Evolutionary conservation across 129 eudicot species (phyloP), one percentile per base, ranked within the genome.

Genomic region (Erigeron canadensis): DNA sequence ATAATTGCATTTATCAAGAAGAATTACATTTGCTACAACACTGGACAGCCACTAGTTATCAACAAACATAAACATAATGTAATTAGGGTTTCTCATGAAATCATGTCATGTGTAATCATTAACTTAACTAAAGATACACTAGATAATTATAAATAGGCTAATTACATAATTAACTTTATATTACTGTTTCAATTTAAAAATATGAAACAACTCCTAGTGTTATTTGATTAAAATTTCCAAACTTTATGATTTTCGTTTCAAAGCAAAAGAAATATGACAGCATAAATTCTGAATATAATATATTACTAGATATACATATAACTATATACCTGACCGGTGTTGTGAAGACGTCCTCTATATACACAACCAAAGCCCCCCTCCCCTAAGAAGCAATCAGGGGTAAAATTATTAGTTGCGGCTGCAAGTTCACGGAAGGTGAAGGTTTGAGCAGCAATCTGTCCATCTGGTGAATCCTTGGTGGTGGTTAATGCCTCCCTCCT

Each of bases 321-420:
- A 1, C 1, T 28, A 28, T 28, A 28, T 69, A 78, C 72, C 71
- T 72, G 77, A 72, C 82, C 77, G 23, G 79, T 83, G 78, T 37
- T 77, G 84, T 48, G 91, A 28, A 90, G 83, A 45, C 78, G 81
- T 18, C 97, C 97, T 76, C 79, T 90, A 80, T 87, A 90, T 67
- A 90, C 97, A 21, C 87, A 81, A 43, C 97, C 97, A 71, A 90
- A 90, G 4, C 97, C 97, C 56, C 97, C 97, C 80, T 90, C 97
- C 46, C 97, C 97, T 16, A 90, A 76, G 71, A 81, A 77, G 77
- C 81, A 81, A 19, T 83, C 80, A 39, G 83, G 84, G 56, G 79
- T 73, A 59, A 90, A 90, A 75, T 87, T 85, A 43, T 83, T 81
- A 19, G 97, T 86, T 11, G 88, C 91, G 9, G 75, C 74, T 44